These are phyloP conservation scores for Colletotrichum phormii DNA, from an alignment of 2,329 filamentous ascomycete genomes.

Conservation along the genomic window DNA sequence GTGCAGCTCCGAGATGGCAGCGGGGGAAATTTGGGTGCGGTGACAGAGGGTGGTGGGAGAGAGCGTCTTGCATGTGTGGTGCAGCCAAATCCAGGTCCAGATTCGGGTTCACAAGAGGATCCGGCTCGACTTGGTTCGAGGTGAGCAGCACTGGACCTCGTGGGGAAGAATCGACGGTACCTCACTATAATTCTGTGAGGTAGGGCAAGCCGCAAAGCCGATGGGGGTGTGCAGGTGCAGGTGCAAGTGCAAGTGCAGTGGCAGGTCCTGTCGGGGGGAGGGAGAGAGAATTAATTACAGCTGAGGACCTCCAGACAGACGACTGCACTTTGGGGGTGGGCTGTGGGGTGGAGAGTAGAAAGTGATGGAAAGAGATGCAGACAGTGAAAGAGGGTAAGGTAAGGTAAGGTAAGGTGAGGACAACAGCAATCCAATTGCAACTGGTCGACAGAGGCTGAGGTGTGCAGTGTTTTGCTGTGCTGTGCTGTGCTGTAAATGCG, in stretches of 20 bases:
- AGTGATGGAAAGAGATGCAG: conserved; percentile 17
- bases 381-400: conserved; percentile 1
- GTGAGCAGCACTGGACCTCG: background rate
- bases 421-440: too few species aligned
- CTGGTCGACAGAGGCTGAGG: too few species aligned
- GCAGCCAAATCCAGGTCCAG: too few species aligned
- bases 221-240: conserved; percentile 8
- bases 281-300: conserved; percentile 1
- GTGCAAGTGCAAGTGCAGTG: conserved; percentile 1
- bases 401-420: background rate
- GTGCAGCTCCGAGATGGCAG: conserved; percentile 63
- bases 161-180: background rate
- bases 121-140: too few species aligned
- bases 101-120: too few species aligned
- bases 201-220: conserved; percentile 23
- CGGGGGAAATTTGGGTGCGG: conserved; percentile 12
- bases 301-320: conserved; percentile 29
- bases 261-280: conserved; percentile 11
- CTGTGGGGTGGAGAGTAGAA: conserved; percentile 30
- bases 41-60: conserved; percentile 18
- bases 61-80: conserved; percentile 23
- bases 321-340: conserved; percentile 19
- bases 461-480: background rate
- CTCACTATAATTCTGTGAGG: background rate
- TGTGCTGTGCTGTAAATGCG: background rate